Evolutionary conservation across 306 rosid genomes (phyloP).

Genomic region (Corylus heterophylla): DNA sequence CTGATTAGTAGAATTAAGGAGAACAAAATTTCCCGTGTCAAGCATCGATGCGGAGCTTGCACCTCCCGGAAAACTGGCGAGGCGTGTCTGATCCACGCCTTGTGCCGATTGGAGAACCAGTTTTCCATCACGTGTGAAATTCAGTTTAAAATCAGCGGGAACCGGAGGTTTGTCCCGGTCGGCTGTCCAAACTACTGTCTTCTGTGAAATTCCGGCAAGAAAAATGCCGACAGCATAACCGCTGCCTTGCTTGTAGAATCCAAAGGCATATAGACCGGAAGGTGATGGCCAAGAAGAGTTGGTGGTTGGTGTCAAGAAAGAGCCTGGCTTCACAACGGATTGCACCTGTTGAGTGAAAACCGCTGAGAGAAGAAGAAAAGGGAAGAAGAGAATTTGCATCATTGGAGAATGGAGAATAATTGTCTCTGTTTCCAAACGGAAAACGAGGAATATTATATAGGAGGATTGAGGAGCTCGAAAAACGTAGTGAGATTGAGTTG

Average conservation of each 20-base stretch:
- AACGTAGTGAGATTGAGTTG: no score
- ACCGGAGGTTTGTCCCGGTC: background rate
- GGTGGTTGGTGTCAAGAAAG: no score
- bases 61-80: background rate
- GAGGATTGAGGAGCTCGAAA: no score
- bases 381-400: no score
- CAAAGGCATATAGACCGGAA: conserved; percentile 37
- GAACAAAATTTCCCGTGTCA: conserved; percentile 1
- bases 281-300: background rate
- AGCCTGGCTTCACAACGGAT: no score
- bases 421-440: no score
- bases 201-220: conserved; percentile 20
- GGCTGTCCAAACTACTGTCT: conserved; percentile 34
- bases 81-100: background rate
- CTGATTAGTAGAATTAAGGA: background rate
- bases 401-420: no score
- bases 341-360: no score
- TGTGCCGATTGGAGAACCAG: conserved; percentile 4
- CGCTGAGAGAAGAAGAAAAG: no score
- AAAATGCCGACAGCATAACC: conserved; percentile 26
- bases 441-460: no score
- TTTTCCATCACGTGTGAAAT: conserved; percentile 18
- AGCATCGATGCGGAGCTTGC: no score
- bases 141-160: conserved; percentile 12
- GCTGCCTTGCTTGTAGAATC: conserved; percentile 23